Base-by-base conservation (phyloP, 371 early-diverging fungal species). In the Cokeromyces recurvatus region DNA sequence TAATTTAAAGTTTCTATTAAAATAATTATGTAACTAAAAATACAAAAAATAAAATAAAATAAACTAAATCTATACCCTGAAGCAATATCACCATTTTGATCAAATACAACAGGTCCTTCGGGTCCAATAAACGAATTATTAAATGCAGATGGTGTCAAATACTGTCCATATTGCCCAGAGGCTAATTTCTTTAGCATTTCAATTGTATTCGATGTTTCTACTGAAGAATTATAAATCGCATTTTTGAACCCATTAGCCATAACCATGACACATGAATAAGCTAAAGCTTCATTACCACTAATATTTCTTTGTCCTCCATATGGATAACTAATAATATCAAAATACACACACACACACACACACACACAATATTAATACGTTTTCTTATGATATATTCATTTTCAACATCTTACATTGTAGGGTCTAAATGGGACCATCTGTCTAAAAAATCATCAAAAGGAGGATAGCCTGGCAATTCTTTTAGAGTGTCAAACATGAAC, bases 241-340 rank as follows among this genome's bases (percentile, higher is more conserved):
- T 55, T 55, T 22, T 61, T 67, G 31, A 78, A 80, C 0, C 74
- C 78, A 19, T 66, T 59, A 0, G 77, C 77, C 59, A 80, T 55
- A 2, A 71, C 64, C 66, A 78, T 75, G 57, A 78, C 53, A 32
- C 80, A 79, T 2, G 80, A 70, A 38, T 80, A 80, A 1, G 81
- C 77, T 16, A 66, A 54, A 57, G 64, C 68, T 65, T 74, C 53
- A 40, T 63, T 53, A 22, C 69, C 54, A 34, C 66, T 53, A 43
- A 67, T 37, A 34, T 47, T 44, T 32, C 54, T 29, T 49, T 65
- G 51, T 37, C 77, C 63, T 12, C 57, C 64, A 51, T 59, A 67
- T 24, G 68, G 60, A 41, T 62, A 72, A 5, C 66, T 61, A 45
- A 25, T 16, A 4, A 14, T n/a, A 22, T 22, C 4, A n/a, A 4